These are phyloP conservation scores for Vigna trinervia DNA, from an alignment of 306 rosid genomes.

Conservation along the genomic window DNA sequence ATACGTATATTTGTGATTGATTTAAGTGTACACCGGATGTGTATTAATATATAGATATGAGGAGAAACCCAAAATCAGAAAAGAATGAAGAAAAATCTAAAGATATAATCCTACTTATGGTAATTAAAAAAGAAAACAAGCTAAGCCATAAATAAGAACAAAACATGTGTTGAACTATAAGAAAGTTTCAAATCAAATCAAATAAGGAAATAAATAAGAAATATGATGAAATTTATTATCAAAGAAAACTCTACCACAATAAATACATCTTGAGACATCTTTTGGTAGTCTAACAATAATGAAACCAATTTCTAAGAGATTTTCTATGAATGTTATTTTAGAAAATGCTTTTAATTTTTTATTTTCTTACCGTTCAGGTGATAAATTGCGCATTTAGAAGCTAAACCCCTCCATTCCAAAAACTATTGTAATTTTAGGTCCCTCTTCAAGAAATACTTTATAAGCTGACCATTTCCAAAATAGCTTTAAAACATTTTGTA, in stretches of 20 bases:
- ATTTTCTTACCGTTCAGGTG: constrained; percentile 2
- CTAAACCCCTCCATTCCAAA: constrained; percentile 23
- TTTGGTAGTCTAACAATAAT: background rate
- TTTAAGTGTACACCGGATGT: too few species aligned
- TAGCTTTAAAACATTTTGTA: constrained; percentile 5
- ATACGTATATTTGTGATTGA: too few species aligned
- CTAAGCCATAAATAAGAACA: background rate
- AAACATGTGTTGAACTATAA: background rate
- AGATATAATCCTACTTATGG: background rate
- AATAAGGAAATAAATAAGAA: constrained; percentile 9
- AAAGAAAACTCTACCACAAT: background rate
- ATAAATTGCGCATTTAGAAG: constrained; percentile 1
- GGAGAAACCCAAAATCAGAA: background rate
- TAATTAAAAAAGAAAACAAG: background rate
- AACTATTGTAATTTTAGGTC: background rate
- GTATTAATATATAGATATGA: too few species aligned
- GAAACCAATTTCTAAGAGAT: background rate
- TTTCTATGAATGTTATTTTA: background rate
- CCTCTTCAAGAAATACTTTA: background rate
- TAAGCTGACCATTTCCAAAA: background rate
- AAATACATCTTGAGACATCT: background rate
- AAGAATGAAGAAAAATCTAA: background rate
- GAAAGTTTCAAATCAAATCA: background rate
- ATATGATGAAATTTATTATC: constrained; percentile 9
- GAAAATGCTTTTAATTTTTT: background rate